These are phyloP conservation scores for Plasmopara viticola DNA, from an alignment of 352 stramenopile genomes.

Conservation along the genomic window DNA sequence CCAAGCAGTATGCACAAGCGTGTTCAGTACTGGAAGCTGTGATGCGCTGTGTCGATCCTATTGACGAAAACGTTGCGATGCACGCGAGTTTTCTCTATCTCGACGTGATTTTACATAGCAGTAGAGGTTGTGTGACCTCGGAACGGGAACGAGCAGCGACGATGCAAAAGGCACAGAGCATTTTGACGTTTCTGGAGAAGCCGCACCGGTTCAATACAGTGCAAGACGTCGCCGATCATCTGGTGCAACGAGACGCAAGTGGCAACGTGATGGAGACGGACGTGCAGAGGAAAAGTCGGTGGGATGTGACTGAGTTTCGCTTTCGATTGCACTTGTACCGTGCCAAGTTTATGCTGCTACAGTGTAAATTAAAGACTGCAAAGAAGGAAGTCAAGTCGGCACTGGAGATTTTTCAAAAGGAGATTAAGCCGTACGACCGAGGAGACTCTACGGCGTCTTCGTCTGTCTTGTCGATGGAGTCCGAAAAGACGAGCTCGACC, in stretches of 20 bases:
- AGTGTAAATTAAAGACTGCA: slow-evolving; percentile 81
- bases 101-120: slow-evolving; percentile 88
- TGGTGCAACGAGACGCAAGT: slow-evolving; percentile 26
- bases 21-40: slow-evolving; percentile 79
- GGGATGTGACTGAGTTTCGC: slow-evolving; percentile 80
- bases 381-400: slow-evolving; percentile 92
- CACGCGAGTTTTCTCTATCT: slow-evolving; percentile 91
- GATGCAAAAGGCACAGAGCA: slow-evolving; percentile 79
- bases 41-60: slow-evolving; percentile 85
- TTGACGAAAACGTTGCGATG: slow-evolving; percentile 90
- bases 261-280: slow-evolving; percentile 38
- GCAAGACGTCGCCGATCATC: slow-evolving; percentile 36
- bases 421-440: slow-evolving; percentile 51
- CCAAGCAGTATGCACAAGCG: slow-evolving; percentile 88
- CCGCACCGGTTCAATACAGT: slow-evolving; percentile 86
- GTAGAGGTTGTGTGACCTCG: slow-evolving; percentile 72
- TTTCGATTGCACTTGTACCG: slow-evolving; percentile 91
- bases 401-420: slow-evolving; percentile 90
- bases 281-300: slow-evolving; percentile 49
- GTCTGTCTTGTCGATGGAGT: slow-evolving; percentile 28
- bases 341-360: slow-evolving; percentile 85
- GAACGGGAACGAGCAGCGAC: slow-evolving; percentile 62
- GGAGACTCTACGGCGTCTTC: slow-evolving; percentile 11
- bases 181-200: slow-evolving; percentile 87
- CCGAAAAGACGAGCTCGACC: slow-evolving; percentile 64